Evolutionary conservation across 177 flowering plant species (phyloP), one percentile per base, ranked within the genome.

Genomic region (Vitis hybrid): DNA sequence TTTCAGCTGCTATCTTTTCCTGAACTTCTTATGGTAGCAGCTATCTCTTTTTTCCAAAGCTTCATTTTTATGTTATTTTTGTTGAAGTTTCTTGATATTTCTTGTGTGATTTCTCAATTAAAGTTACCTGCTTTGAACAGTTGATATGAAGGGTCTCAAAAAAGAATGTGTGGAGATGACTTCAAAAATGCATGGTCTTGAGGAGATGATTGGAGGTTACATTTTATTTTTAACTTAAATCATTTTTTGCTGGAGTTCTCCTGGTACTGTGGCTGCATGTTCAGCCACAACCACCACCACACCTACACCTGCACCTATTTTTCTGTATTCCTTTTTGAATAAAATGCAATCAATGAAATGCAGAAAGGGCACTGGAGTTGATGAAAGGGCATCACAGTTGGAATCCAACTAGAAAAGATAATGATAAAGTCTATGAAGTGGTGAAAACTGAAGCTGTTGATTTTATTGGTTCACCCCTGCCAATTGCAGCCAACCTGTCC

Each of bases 391-490:
- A 49, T 51, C 74, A 71, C 63, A 56, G 21, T 51, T 48, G 15
- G 49, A 48, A 63, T 70, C 46, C 48, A 9, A 6, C 48, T 41
- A 7, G 20, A 30, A 35, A 64, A n/a, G 41, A 60, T 10, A 51
- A 69, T 14, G 46, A 60, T 53, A n/a, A 56, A 15, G 21, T 21
- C 62, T 58, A 1, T 57, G 41, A 51, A 21, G 46, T 13, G 50
- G 70, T 72, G 71, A 78, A 65, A 65, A 61, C 35, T 53, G 77
- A 76, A 71, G 27, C 30, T 52, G 9, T 66, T 17, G 72, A 74
- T 11, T 58, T 58, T 15, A 8, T 3, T 66, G 49, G 35, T 27
- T 35, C 57, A 4, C 17, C 66, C 41, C 49, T 66, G 48, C 69
- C 67, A 51, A 24, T 4, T 73, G 41, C 65, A 49, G 63, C 46